Evolutionary conservation across 441 rosid genomes (phyloP), one percentile per base, ranked within the genome.

Genomic region (Theobroma grandiflorum): DNA sequence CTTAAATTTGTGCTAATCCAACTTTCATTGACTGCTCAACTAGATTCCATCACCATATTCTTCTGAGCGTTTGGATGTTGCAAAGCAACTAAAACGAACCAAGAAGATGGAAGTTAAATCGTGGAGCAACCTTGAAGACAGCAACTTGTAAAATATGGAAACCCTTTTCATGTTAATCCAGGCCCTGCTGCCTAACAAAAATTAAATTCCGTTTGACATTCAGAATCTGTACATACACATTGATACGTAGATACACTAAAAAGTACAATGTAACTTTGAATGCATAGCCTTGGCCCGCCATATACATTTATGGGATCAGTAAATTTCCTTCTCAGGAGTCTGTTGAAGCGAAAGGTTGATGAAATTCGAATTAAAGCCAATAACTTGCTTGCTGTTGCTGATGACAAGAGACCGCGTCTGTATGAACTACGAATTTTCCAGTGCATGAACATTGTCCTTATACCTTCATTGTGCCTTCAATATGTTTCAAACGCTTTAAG

Each of bases 1-100:
- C 43, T n/a, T 53, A 26, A 16, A 11, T 31, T 71, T 79, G 33
- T 26, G 45, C 77, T 82, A 33, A 82, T 77, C 33, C 53, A 42
- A 37, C 15, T 57, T 65, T 42, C 14, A 63, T 72, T 43, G 58
- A 3, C 62, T 47, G 67, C 40, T 31, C 49, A 61, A 65, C 72
- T 71, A 93, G 97, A 91, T 93, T 74, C 97, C 97, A 43, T 91
- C 97, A 55, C 94, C 93, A n/a, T 93, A 82, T 84, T 86, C 92
- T 31, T 18, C 82, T 0, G 89, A 87, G 80, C 91, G 95, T 68
- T 83, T 91, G 81, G 93, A 86, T 76, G 85, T 85, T 37, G 88
- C 80, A 47, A 90, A 90, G 83, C 97, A 93, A 78, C 82, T 91
- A 5, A 77, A 85, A 45, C 85, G 95, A 84, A 87, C 91, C 3